phyloP scores from a whole-genome alignment of 2,329 filamentous ascomycete genomes.

The Colletotrichum simmondsii region DNA sequence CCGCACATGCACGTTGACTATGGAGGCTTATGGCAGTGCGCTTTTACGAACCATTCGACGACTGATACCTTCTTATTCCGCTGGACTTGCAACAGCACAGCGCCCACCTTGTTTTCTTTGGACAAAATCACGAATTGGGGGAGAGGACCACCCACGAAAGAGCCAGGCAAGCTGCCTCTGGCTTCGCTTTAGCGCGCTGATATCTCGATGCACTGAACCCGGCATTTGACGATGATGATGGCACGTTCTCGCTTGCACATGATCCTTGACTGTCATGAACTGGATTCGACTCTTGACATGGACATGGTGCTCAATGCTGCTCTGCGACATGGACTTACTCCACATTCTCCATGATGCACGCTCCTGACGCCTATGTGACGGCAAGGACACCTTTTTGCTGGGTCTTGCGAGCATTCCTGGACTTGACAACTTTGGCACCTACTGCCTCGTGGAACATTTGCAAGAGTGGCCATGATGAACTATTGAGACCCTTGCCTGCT shows the following conservation, averaged over 20 bases:
- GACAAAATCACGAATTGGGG: slow-evolving; percentile 15
- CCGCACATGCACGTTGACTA: slow-evolving; percentile 31
- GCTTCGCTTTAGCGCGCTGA: slow-evolving; percentile 21
- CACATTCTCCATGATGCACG: slow-evolving; percentile 27
- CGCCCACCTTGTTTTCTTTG: slow-evolving; percentile 26
- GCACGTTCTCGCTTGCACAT: slow-evolving; percentile 32
- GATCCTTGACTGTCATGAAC: slow-evolving; percentile 33
- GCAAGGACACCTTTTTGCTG: slow-evolving; percentile 5
- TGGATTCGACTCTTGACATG: slow-evolving; percentile 29
- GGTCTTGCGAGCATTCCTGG: slow-evolving; percentile 9
- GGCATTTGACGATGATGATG: slow-evolving; percentile 35
- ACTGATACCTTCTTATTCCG: slow-evolving; percentile 24
- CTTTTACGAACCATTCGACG: slow-evolving; percentile 20
- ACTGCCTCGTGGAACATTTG: slow-evolving; percentile 4
- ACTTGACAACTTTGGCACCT: not conserved
- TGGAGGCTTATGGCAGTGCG: slow-evolving; percentile 14
- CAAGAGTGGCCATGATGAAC: slow-evolving; percentile 14
- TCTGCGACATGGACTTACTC: slow-evolving; percentile 22
- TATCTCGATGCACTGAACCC: slow-evolving; percentile 29
- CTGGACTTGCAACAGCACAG: slow-evolving; percentile 30
- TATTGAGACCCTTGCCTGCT: slow-evolving; percentile 5
- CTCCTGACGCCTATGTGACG: slow-evolving; percentile 25
- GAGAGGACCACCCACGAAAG: not conserved
- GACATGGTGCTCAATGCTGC: slow-evolving; percentile 30
- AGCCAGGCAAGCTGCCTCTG: slow-evolving; percentile 16